phyloP scores from a whole-genome alignment of 2,329 filamentous ascomycete genomes.

The Aphanoascus verrucosus region DNA sequence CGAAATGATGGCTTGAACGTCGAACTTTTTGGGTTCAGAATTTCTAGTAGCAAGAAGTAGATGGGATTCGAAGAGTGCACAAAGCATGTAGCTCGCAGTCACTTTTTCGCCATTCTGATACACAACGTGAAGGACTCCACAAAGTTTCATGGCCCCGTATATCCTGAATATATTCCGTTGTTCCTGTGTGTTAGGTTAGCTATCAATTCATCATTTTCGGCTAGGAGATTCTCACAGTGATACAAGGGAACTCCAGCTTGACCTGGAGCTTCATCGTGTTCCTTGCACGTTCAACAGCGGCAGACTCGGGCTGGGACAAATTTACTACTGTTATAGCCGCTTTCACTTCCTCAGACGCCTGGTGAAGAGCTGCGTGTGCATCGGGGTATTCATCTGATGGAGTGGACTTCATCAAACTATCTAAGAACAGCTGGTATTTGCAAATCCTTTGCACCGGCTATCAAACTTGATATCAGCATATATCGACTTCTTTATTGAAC shows the following conservation, averaged over 20 bases:
- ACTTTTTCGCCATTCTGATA: constrained; percentile 62
- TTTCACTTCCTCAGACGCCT: constrained; percentile 58
- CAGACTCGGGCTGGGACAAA: constrained; percentile 64
- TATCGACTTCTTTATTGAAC: not conserved
- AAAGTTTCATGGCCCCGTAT: constrained; percentile 69
- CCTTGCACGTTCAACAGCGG: constrained; percentile 59
- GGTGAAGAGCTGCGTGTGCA: constrained; percentile 69
- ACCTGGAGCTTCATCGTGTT: constrained; percentile 80
- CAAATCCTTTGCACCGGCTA: constrained; percentile 87
- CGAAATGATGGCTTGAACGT: constrained; percentile 59
- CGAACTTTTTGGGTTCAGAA: constrained; percentile 57
- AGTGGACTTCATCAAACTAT: constrained; percentile 71
- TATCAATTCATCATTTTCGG: not conserved
- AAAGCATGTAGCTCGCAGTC: constrained; percentile 72
- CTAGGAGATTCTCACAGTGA: constrained; percentile 35
- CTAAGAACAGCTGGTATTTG: constrained; percentile 79
- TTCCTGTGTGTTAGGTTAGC: constrained; percentile 17
- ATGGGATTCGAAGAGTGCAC: constrained; percentile 69
- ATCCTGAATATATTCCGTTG: constrained; percentile 54
- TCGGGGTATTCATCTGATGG: constrained; percentile 75
- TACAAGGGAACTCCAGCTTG: constrained; percentile 57
- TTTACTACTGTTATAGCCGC: constrained; percentile 73
- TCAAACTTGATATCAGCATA: not conserved
- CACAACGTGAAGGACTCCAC: constrained; percentile 71
- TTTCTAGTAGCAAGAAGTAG: constrained; percentile 62